Evolutionary conservation across 2,329 filamentous ascomycete species (phyloP), one percentile per base, ranked within the genome.

Genomic region (Fusarium sp.): DNA sequence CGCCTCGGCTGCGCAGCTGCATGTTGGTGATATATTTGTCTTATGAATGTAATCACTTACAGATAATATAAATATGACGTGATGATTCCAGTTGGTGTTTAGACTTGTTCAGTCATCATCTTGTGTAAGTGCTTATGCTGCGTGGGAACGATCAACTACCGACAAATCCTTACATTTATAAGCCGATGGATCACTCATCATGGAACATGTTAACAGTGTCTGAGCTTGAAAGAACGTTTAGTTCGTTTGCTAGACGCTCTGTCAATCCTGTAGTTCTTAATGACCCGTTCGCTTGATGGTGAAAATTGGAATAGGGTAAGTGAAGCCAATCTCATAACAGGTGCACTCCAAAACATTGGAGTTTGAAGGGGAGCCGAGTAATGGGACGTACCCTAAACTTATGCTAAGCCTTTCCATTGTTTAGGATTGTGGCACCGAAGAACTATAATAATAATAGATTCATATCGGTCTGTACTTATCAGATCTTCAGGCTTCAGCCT

Each of bases 81-180:
- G 37, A 62, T 55, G 33, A 19, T 62, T 48, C 15, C 33, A 33
- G 19, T 33, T 45, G 57, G 42, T 68, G 64, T 69, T 60, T 51
- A 37, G 33, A 33, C 4, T 18, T 33, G 18, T 46, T 39, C 33
- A 29, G 25, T 57, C 46, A 69, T 45, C 44, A 25, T 31, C 29
- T 23, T 49, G 3, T 51, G 29, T 10, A 51, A 38, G 56, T 42
- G 44, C 38, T 45, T 58, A 46, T 31, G 42, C 21, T 31, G 27
- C 14, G 55, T 45, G 33, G 29, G 49, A 42, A 10, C 29, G 31
- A 23, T 18, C 15, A 39, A 57, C 21, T 58, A 16, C 64, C 42
- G 29, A 3, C 4, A 10, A 52, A 63, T n/a, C 64, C 64, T 29
- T 63, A 44, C 25, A 42, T 33, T n/a, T 15, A 9, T 63, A 37